These are phyloP conservation scores for Hyphopichia burtonii DNA, from an alignment of 1,139 yeast genomes.

Conservation along the genomic window DNA sequence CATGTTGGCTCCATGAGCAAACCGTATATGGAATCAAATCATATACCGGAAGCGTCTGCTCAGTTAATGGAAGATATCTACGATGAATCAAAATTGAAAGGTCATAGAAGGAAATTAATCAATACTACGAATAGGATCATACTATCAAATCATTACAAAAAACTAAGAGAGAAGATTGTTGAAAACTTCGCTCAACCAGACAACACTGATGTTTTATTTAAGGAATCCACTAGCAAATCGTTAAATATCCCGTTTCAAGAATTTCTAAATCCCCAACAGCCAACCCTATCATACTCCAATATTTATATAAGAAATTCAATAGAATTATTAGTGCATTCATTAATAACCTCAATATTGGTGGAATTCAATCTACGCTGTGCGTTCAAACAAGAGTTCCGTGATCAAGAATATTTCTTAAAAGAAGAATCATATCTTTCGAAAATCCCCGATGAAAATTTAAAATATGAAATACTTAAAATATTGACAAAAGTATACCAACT, in stretches of 20 bases:
- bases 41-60: no score
- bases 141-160: constrained; percentile 10
- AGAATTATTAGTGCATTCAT: constrained; percentile 13
- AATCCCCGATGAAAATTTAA: not conserved
- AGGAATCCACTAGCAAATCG: not conserved
- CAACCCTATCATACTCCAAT: constrained; percentile 3
- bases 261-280: not conserved
- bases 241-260: not conserved
- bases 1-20: no score
- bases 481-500: constrained; percentile 10
- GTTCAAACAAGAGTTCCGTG: not conserved
- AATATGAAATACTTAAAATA: not conserved
- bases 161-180: constrained; percentile 18
- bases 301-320: constrained; percentile 21
- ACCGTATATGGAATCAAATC: no score
- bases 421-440: not conserved
- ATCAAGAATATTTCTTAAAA: not conserved
- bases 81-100: not conserved
- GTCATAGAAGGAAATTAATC: not conserved
- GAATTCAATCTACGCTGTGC: constrained; percentile 22
- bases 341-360: constrained; percentile 22
- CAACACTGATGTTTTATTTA: constrained; percentile 16
- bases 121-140: not conserved
- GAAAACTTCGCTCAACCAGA: constrained; percentile 14
- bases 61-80: not conserved